Evolutionary conservation across 371 early-diverging fungal species (phyloP).

Genomic region (Mortierella polycephala): DNA sequence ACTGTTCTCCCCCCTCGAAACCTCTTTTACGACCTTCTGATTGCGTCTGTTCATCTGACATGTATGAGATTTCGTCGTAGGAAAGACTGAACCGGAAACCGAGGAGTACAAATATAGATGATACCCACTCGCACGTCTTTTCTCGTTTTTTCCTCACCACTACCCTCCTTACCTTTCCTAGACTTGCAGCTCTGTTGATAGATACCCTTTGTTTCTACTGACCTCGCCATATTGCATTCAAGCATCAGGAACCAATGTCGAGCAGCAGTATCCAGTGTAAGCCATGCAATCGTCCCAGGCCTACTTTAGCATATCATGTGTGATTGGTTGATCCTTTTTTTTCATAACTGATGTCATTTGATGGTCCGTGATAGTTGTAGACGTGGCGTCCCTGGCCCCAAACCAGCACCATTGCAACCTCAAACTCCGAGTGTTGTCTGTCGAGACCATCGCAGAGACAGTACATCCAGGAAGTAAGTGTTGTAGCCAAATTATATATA

Average conservation of each 20-base stretch:
- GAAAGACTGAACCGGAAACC: too few species aligned
- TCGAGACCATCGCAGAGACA: constrained; percentile 48
- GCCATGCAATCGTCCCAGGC: too few species aligned
- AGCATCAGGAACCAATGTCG: too few species aligned
- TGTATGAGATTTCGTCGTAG: too few species aligned
- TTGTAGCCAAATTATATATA: neutral
- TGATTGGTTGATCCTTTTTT: neutral
- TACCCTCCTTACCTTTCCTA: neutral
- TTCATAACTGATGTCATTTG: too few species aligned
- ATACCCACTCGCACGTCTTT: neutral
- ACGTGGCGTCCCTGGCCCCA: constrained; percentile 50
- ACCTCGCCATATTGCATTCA: too few species aligned
- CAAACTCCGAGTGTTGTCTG: constrained; percentile 42
- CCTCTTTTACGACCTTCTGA: neutral
- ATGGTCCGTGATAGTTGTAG: constrained; percentile 44
- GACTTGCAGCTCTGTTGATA: too few species aligned
- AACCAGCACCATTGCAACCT: constrained; percentile 50
- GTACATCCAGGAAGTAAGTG: constrained; percentile 48
- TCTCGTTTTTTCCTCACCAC: neutral
- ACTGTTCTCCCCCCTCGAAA: neutral
- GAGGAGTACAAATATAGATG: too few species aligned
- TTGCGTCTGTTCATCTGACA: too few species aligned
- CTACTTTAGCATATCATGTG: neutral
- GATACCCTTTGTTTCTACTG: too few species aligned
- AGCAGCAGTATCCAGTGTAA: too few species aligned